Conservation (phyloP, 768 basidiomycete species). For the Amanita muscaria region DNA sequence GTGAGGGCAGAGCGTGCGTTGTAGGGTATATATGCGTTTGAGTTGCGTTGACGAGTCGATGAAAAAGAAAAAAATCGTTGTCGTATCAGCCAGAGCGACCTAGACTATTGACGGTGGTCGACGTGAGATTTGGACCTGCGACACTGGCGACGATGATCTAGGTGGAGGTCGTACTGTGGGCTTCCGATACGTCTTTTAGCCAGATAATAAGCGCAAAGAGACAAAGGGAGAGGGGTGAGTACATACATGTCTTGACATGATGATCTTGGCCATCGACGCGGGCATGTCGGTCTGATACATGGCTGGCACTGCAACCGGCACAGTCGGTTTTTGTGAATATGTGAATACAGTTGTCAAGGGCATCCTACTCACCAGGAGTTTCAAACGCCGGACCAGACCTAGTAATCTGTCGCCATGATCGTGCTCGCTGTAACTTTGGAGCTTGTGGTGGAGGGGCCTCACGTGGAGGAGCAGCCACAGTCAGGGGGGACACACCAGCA, state of each 20-base stretch:
- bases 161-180: conserved; percentile 3
- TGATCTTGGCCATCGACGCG: conserved; percentile 31
- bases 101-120: conserved; percentile 4
- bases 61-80: conserved; percentile 1
- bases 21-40: conserved; percentile 4
- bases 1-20: background rate
- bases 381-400: conserved; percentile 23
- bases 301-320: conserved; percentile 19
- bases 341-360: conserved; percentile 3
- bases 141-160: conserved; percentile 2
- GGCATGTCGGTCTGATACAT: conserved; percentile 25
- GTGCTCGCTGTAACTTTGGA: conserved; percentile 12
- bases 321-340: conserved; percentile 1
- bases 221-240: background rate
- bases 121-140: conserved; percentile 6
- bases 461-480: conserved; percentile 12
- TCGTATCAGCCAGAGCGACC: background rate
- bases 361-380: conserved; percentile 22
- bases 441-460: conserved; percentile 8
- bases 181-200: conserved; percentile 5
- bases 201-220: background rate
- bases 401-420: conserved; percentile 16
- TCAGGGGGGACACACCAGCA: background rate
- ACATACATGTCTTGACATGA: conserved; percentile 30
- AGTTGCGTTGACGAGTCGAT: background rate